Base-by-base conservation (phyloP, 352 stramenopile species). In the Phytophthora brassicae region DNA sequence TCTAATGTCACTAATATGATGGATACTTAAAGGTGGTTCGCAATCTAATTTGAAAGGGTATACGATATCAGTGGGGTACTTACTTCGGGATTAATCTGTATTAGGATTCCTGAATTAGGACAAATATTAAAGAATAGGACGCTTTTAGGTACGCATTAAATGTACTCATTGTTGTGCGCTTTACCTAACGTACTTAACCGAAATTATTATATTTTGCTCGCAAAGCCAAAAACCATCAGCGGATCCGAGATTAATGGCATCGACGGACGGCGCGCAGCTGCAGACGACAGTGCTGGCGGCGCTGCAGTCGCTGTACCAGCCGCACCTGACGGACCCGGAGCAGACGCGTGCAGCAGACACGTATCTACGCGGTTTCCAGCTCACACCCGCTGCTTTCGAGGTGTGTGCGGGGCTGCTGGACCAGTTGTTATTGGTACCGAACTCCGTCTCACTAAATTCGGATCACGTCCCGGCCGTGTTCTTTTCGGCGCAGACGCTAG, bases 401-500 rank as follows among this genome's bases (percentile, higher is more conserved):
- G 71, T 94, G n/a, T 88, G 81, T 45, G 60, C 76, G 36, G 46
- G 67, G 39, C 70, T 93, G 35, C 69, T 93, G 39, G 81, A 92
- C 51, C 74, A 75, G 43, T 77, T 87, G 38, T 53, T 94, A n/a
- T 54, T 46, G 39, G 33, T 7, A 39, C 35, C 12, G 48, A 56
- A 51, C n/a, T 42, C 44, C 20, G 65, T 45, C 42, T 44, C 52
- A 11, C 35, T 70, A 57, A 19, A 44, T 57, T 52, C 64, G 48
- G 56, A 56, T 14, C 57, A 35, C 14, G 65, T 87, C 12, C 81
- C 84, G 12, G 67, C 83, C 19, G 66, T 89, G 22, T 94, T 92
- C 67, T 94, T 94, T 66, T 74, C 85, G 19, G 71, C 85, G 16
- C 85, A 94, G 73, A 94, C 85, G 62, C 72, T 94, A 46, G 81